Percentiles rank a stretch among this genome's conserved stretches.
Conservation (phyloP, 1,139 yeast genomes). For the Magnusiomyces fungicola region DNA sequence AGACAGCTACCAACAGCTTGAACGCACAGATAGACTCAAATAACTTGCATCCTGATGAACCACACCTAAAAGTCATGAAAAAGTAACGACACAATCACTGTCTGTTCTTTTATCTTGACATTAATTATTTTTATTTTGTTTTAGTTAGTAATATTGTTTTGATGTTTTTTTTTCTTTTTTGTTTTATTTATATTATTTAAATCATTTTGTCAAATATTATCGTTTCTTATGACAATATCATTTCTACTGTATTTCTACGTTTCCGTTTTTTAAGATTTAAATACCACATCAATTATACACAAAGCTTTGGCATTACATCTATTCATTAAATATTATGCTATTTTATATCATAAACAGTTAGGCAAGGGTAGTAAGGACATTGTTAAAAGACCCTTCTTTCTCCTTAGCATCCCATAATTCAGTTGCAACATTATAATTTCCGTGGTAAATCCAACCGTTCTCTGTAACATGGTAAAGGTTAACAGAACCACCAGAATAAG, state of each 20-base stretch:
- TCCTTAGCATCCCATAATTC: constrained; percentile 89
- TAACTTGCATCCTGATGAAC: background rate
- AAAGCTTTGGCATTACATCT: too few species aligned
- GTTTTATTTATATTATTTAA: background rate
- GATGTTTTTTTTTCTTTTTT: background rate
- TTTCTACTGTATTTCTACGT: too few species aligned
- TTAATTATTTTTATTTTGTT: background rate
- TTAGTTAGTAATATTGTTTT: background rate
- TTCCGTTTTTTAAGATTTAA: too few species aligned
- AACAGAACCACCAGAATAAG: constrained; percentile 95
- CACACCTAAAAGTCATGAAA: background rate
- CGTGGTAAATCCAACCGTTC: constrained; percentile 92
- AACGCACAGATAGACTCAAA: background rate
- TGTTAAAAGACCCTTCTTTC: constrained; percentile 82
- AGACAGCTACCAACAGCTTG: too few species aligned
- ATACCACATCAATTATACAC: too few species aligned
- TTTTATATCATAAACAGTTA: too few species aligned
- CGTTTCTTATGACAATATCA: too few species aligned
- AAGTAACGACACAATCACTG: too few species aligned
- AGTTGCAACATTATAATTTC: constrained; percentile 88
- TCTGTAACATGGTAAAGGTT: constrained; percentile 90
- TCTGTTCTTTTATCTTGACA: background rate
- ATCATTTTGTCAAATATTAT: too few species aligned
- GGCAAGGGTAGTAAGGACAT: constrained; percentile 45
- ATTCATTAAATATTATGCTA: background rate